Evolutionary conservation across 495 filamentous ascomycete species (phyloP).

Genomic region (Penicillium ochrochloron): DNA sequence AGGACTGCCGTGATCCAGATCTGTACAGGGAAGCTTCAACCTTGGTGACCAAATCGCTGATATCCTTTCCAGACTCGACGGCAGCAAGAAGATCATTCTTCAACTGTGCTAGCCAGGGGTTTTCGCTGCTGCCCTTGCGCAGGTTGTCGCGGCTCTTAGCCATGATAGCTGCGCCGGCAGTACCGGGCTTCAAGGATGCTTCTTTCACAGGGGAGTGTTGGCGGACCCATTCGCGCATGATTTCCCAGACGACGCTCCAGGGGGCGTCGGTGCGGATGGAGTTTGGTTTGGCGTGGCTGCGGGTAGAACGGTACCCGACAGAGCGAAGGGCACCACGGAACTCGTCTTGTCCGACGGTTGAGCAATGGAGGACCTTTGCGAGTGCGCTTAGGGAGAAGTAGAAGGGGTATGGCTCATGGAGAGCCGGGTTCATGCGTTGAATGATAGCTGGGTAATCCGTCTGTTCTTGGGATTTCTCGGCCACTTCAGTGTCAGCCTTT

Average conservation of each 20-base stretch:
- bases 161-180: constrained; percentile 72
- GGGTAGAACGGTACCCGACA: constrained; percentile 78
- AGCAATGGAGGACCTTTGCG: constrained; percentile 73
- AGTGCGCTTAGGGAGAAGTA: constrained; percentile 78
- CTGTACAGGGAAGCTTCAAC: constrained; percentile 54
- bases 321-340: constrained; percentile 79
- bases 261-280: constrained; percentile 89
- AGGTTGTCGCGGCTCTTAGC: constrained; percentile 40
- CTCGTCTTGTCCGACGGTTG: constrained; percentile 70
- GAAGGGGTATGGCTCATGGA: constrained; percentile 76
- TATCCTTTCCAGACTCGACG: constrained; percentile 40
- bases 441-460: constrained; percentile 39
- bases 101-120: constrained; percentile 33
- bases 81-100: constrained; percentile 44
- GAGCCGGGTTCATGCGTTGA: constrained; percentile 54
- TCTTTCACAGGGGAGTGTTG: constrained; percentile 77
- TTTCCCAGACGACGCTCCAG: constrained; percentile 86
- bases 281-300: constrained; percentile 87
- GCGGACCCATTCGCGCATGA: constrained; percentile 88
- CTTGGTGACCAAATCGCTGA: constrained; percentile 45
- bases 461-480: constrained; percentile 13
- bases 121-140: constrained; percentile 22
- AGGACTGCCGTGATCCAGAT: constrained; percentile 32
- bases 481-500: constrained; percentile 1
- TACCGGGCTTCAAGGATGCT: constrained; percentile 65